Evolutionary conservation across 345 rosid genomes (phyloP), one percentile per base, ranked within the genome.

Genomic region (Abelmoschus esculentus): DNA sequence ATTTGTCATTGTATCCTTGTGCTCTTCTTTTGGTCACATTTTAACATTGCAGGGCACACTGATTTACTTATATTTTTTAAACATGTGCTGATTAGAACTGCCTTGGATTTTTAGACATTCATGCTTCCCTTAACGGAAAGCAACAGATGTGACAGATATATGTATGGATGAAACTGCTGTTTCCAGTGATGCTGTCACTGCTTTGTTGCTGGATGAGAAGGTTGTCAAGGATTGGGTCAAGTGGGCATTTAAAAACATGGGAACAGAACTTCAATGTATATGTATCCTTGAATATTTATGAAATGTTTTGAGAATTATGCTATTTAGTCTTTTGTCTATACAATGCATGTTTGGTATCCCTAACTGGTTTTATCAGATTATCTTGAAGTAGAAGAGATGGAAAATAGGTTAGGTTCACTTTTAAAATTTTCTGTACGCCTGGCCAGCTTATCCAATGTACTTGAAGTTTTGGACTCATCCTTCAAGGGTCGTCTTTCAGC

Each of bases 111-210:
- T 31, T 69, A 46, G 66, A 74, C 70, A 49, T 53, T 72, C 57
- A 70, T 15, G 52, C 46, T 75, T 61, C 72, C 89, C 81, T 86
- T 87, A 78, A 83, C 89, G 77, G 77, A 77, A 54, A 75, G 79
- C 53, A 64, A 83, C 80, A 96, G 99, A 96, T 85, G 84, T 96
- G 61, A 89, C 91, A 59, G 91, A 92, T 80, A 92, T 92, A 59
- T 92, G 98, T 76, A 90, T 96, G 98, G 98, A 96, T 73, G 99
- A 96, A 86, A 81, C 83, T 81, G 98, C 99, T 38, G 97, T 96
- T 69, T 96, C 99, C 61, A 96, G 97, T 66, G 97, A 96, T 80
- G 98, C 96, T 47, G 88, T 89, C 73, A 78, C 86, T 76, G 90
- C 99, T 38, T 90, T 89, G 95, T 84, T 92, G 96, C 78, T 96